A percentile compares a stretch with the other conserved stretches of the same genome.
Conservation (phyloP, 805 yeast species). For the Ogataea haglerorum region DNA sequence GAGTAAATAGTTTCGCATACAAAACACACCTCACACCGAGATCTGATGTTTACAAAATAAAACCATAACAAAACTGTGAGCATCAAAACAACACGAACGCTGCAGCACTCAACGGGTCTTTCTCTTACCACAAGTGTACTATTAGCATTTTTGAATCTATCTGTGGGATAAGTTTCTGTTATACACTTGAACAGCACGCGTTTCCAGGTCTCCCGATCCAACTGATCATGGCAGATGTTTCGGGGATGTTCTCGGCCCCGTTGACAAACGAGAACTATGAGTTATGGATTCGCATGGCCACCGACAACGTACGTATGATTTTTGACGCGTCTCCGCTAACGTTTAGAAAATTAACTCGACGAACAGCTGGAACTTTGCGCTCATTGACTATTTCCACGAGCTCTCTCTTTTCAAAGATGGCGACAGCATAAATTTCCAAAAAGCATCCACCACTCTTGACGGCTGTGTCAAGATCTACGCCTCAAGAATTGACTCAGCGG, state of each 20-base stretch:
- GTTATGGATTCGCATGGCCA: slow-evolving; percentile 78
- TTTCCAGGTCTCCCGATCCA: too few species aligned
- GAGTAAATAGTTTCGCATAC: not conserved
- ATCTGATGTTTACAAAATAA: slow-evolving; percentile 7
- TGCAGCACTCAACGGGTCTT: not conserved
- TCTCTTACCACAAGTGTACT: not conserved
- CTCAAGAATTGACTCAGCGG: slow-evolving; percentile 88
- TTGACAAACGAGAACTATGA: slow-evolving; percentile 53
- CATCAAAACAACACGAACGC: not conserved
- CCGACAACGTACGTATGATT: slow-evolving; percentile 47
- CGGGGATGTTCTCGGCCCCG: slow-evolving; percentile 20
- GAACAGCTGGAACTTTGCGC: slow-evolving; percentile 87
- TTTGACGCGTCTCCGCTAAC: slow-evolving; percentile 2
- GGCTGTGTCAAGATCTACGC: slow-evolving; percentile 93
- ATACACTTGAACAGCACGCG: too few species aligned
- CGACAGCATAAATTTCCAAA: slow-evolving; percentile 80
- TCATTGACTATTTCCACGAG: slow-evolving; percentile 90
- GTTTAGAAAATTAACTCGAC: slow-evolving; percentile 64
- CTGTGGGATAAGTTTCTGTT: too few species aligned
- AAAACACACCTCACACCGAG: slow-evolving; percentile 7
- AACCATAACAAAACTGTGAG: slow-evolving; percentile 9
- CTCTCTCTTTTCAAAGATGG: slow-evolving; percentile 71
- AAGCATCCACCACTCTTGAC: slow-evolving; percentile 87
- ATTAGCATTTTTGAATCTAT: too few species aligned
- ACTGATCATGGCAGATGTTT: slow-evolving; percentile 15